Evolutionary conservation across 2,329 filamentous ascomycete species (phyloP).

Genomic region (Fusarium sp.): DNA sequence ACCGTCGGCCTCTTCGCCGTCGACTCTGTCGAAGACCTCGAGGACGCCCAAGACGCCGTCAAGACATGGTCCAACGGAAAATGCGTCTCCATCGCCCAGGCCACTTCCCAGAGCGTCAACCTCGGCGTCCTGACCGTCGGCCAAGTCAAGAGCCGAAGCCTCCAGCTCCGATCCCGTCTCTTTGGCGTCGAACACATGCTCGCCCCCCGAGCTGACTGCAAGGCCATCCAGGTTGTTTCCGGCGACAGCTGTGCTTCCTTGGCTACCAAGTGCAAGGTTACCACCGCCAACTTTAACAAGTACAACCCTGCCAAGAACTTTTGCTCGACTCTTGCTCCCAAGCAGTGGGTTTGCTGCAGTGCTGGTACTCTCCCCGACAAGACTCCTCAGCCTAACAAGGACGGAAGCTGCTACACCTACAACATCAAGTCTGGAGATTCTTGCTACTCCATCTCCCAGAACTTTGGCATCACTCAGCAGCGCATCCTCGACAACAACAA

Average conservation of each 20-base stretch:
- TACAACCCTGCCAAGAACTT: conserved; percentile 51
- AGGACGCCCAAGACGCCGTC: conserved; percentile 27
- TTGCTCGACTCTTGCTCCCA: conserved; percentile 49
- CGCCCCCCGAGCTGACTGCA: conserved; percentile 37
- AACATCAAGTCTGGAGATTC: conserved; percentile 46
- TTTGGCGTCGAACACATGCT: conserved; percentile 21
- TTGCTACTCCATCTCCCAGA: conserved; percentile 48
- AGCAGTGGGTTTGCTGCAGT: conserved; percentile 54
- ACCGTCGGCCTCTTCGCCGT: conserved; percentile 40
- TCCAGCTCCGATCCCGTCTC: conserved; percentile 36
- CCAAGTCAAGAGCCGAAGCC: conserved; percentile 23
- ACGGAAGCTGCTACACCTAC: conserved; percentile 53
- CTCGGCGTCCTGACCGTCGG: conserved; percentile 33
- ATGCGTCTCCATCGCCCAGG: conserved; percentile 19
- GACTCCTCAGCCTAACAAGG: conserved; percentile 47
- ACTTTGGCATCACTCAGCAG: conserved; percentile 49
- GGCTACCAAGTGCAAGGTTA: conserved; percentile 54
- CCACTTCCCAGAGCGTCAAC: conserved; percentile 11
- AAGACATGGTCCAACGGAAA: conserved; percentile 40
- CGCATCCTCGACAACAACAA: conserved; percentile 54
- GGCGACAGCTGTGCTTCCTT: conserved; percentile 54
- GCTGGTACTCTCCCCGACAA: conserved; percentile 49
- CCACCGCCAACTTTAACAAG: conserved; percentile 50
- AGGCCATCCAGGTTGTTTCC: conserved; percentile 45
- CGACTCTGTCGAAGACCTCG: conserved; percentile 20